These are phyloP conservation scores for Exophiala spinifera DNA, from an alignment of 2,329 filamentous ascomycete genomes.

Conservation along the genomic window DNA sequence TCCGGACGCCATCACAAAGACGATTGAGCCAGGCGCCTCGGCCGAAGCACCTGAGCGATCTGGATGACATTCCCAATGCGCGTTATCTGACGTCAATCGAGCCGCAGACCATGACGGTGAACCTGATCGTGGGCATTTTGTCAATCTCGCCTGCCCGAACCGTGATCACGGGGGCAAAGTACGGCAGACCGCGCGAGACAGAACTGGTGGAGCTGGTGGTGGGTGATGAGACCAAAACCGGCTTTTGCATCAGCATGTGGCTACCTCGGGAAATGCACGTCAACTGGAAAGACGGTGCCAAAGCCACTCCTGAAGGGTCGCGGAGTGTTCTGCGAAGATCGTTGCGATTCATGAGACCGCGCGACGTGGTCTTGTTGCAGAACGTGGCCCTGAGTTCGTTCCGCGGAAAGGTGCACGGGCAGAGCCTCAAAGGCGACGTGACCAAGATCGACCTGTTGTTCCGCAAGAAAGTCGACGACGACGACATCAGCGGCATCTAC, in stretches of 20 bases:
- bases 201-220: slow-evolving; percentile 74
- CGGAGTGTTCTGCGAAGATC: slow-evolving; percentile 38
- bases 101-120: slow-evolving; percentile 78
- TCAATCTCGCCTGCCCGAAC: slow-evolving; percentile 65
- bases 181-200: slow-evolving; percentile 46
- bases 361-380: slow-evolving; percentile 75
- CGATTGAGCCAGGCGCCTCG: slow-evolving; percentile 23
- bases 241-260: slow-evolving; percentile 85
- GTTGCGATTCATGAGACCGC: slow-evolving; percentile 55
- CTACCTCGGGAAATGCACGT: slow-evolving; percentile 41
- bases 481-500: slow-evolving; percentile 58
- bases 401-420: slow-evolving; percentile 74
- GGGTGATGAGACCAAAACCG: slow-evolving; percentile 78
- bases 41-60: slow-evolving; percentile 52
- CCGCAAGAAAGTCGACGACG: slow-evolving; percentile 52
- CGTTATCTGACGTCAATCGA: slow-evolving; percentile 62
- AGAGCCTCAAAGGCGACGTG: slow-evolving; percentile 69
- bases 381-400: slow-evolving; percentile 78
- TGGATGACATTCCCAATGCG: slow-evolving; percentile 69
- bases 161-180: slow-evolving; percentile 61
- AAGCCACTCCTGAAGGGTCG: slow-evolving; percentile 30
- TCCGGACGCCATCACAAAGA: slow-evolving; percentile 27
- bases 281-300: slow-evolving; percentile 28
- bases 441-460: slow-evolving; percentile 68
- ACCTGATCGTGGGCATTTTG: slow-evolving; percentile 76